phyloP scores from a whole-genome alignment of 495 filamentous ascomycete species.

The Parmelia sp. region DNA sequence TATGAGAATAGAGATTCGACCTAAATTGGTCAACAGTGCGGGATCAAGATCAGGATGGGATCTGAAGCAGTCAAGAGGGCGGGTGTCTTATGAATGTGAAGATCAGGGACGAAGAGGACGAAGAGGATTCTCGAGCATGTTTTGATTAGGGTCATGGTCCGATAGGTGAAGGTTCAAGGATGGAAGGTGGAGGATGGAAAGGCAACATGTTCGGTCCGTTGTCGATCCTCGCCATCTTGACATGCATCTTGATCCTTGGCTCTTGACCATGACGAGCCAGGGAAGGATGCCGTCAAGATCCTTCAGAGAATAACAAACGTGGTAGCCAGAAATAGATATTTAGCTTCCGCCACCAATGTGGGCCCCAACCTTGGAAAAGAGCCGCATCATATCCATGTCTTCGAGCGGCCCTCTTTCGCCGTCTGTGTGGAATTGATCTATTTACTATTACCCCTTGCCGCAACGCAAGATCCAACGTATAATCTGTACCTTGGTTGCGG shows the following conservation, averaged over 20 bases:
- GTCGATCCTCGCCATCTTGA: not conserved
- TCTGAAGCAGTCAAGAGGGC: not conserved
- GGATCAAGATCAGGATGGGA: too few relatives aligned
- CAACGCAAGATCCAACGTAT: not conserved
- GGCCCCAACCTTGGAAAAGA: not conserved
- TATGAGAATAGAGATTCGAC: not conserved
- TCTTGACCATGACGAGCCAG: not conserved
- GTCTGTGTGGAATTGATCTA: not conserved
- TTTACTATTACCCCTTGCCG: not conserved
- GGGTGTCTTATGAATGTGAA: not conserved
- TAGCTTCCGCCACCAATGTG: slow-evolving; percentile 6
- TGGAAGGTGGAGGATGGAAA: too few relatives aligned
- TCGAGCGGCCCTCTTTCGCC: not conserved
- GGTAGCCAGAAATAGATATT: slow-evolving; percentile 14
- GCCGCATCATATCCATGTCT: slow-evolving; percentile 11
- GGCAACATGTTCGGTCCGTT: not conserved
- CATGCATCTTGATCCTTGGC: not conserved
- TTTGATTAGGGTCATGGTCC: not conserved
- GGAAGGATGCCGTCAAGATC: not conserved
- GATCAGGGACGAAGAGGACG: not conserved
- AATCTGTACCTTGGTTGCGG: not conserved
- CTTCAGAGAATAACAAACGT: slow-evolving; percentile 1
- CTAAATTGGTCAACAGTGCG: too few relatives aligned
- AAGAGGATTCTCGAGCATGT: not conserved
- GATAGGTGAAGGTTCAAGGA: not conserved